These are phyloP conservation scores for Vanrija humicola DNA, from an alignment of 1,284 basidiomycete genomes.

Conservation along the genomic window DNA sequence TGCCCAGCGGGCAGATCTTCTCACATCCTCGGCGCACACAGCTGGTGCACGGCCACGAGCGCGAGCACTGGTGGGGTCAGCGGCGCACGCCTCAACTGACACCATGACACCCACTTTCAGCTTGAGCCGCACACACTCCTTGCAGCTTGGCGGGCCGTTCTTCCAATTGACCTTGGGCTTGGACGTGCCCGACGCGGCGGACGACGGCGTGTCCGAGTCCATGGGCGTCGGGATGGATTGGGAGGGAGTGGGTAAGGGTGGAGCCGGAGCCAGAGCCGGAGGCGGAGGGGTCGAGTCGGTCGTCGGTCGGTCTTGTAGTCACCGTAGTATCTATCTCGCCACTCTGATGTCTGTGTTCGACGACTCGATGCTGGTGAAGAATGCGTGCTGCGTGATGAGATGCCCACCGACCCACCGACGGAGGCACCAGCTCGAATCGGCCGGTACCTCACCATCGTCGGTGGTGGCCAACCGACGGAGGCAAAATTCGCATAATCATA, in stretches of 20 bases:
- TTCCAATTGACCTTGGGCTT: slow-evolving; percentile 21
- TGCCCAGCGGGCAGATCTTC: slow-evolving; percentile 20
- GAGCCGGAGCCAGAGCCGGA: background rate
- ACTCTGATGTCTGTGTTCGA: too few species aligned
- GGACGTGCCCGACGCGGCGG: background rate
- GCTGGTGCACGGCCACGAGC: slow-evolving; percentile 23
- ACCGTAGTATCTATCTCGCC: background rate
- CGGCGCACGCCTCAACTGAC: background rate
- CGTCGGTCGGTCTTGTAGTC: too few species aligned
- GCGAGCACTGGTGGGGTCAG: slow-evolving; percentile 19
- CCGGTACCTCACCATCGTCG: too few species aligned
- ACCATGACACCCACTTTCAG: slow-evolving; percentile 14
- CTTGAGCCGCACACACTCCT: slow-evolving; percentile 23
- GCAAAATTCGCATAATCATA: too few species aligned
- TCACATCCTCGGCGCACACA: slow-evolving; percentile 21
- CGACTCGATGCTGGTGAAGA: background rate
- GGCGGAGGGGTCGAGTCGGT: too few species aligned
- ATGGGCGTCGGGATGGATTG: background rate
- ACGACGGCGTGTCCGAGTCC: background rate
- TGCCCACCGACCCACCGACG: too few species aligned
- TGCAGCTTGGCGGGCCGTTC: slow-evolving; percentile 20
- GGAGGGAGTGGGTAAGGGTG: too few species aligned
- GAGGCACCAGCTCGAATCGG: too few species aligned
- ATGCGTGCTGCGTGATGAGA: too few species aligned
- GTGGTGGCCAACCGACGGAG: too few species aligned